Percentiles rank a stretch among this genome's conserved stretches.
Conservation (phyloP, 305 asterid genomes). For the Solanum hybrid region DNA sequence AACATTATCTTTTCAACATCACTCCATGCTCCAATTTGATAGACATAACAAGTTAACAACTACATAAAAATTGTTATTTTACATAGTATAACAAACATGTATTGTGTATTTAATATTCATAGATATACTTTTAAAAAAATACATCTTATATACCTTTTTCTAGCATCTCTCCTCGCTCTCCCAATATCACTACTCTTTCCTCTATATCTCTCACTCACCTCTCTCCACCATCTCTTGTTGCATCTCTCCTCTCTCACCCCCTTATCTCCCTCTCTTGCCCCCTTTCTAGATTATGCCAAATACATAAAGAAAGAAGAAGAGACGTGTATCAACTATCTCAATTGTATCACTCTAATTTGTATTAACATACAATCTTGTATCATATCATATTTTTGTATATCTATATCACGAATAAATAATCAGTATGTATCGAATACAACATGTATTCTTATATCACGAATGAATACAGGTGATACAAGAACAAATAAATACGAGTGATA, state of each 20-base stretch:
- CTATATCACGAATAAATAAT: neutral
- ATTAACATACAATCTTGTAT: too few relatives aligned
- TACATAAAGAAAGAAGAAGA: too few relatives aligned
- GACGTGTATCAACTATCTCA: too few relatives aligned
- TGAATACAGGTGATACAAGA: neutral
- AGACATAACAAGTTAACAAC: neutral
- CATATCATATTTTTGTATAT: too few relatives aligned
- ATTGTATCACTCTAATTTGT: too few relatives aligned
- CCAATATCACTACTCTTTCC: neutral
- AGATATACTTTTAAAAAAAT: too few relatives aligned
- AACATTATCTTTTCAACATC: neutral
- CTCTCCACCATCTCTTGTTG: neutral
- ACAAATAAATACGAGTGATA: too few relatives aligned
- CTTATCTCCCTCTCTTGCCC: neutral
- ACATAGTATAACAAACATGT: neutral
- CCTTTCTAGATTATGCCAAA: too few relatives aligned
- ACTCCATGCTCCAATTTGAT: neutral
- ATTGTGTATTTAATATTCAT: too few relatives aligned
- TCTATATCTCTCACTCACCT: neutral
- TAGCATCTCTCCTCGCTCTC: too few relatives aligned
- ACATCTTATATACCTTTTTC: too few relatives aligned
- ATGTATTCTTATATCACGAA: neutral
- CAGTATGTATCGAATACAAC: neutral
- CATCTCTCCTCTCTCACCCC: neutral
- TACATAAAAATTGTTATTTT: neutral